Evolutionary conservation across 805 yeast species (phyloP), one percentile per base, ranked within the genome.

Genomic region (Candida michaelii): DNA sequence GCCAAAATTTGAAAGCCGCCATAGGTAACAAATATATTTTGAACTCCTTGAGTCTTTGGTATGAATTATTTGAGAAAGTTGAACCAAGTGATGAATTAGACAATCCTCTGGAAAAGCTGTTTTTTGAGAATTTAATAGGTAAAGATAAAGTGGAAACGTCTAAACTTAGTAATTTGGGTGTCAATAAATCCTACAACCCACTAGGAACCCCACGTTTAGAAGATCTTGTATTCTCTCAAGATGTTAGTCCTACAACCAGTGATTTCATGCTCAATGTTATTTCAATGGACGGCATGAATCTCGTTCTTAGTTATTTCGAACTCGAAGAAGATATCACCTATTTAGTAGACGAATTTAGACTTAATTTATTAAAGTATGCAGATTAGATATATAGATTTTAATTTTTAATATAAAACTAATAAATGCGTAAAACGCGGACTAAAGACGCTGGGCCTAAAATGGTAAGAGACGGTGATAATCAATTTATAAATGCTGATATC

Each of bases 131-230:
- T 1, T 45, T 32, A 1, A 39, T 66, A 25, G 63, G 58, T 2
- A 48, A 53, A 8, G 53, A 56, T 5, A 61, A 60, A 43, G 56
- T 52, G 1, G 74, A 69, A 38, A 45, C 66, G 0, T 40, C 56
- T 15, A 69, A 69, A 42, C 39, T 65, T 34, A 68, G 73, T 14
- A 69, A 69, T 43, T 52, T 69, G 44, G 74, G 74, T 1, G 45
- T 56, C 6, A 51, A 58, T 7, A 55, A 53, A 4, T 23, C 24
- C 3, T 21, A 19, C n/a, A 9, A 36, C 16, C 15, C 23, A 3
- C 62, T 66, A 1, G 44, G 45, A 4, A 40, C 45, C 1, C 43
- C 48, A 4, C 56, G 54, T 0, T 53, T 69, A 13, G 53, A 47
- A 3, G 58, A 66, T 39, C 38, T 66, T 47, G 49, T 63, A 3